These are phyloP conservation scores for Stemphylium lycopersici DNA, from an alignment of 2,329 filamentous ascomycete species.

Conservation along the genomic window DNA sequence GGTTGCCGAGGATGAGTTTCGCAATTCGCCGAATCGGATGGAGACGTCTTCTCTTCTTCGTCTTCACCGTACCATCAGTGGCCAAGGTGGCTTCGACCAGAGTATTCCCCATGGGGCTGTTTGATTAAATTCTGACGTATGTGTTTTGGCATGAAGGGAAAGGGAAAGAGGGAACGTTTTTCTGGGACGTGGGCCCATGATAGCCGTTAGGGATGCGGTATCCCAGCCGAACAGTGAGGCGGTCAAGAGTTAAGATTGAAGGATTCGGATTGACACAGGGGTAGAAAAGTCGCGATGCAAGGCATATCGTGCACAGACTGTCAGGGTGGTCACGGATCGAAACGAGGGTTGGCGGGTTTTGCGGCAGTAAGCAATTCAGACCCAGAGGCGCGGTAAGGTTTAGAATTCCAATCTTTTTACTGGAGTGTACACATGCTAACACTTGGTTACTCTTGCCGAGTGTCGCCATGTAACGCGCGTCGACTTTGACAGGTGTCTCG, in stretches of 20 bases:
- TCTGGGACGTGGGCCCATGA: constrained; percentile 8
- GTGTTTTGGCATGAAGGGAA: constrained; percentile 1
- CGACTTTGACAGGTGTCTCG: neutral
- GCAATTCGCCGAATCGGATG: constrained; percentile 15
- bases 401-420: neutral
- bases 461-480: constrained; percentile 1
- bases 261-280: constrained; percentile 6
- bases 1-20: constrained; percentile 6
- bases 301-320: constrained; percentile 7
- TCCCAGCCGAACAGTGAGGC: constrained; percentile 6
- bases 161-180: constrained; percentile 4
- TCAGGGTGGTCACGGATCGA: constrained; percentile 5
- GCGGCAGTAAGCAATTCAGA: constrained; percentile 4
- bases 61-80: neutral
- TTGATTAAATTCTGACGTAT: constrained; percentile 1
- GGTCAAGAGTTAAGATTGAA: constrained; percentile 14
- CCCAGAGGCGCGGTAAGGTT: neutral
- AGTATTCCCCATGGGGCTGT: constrained; percentile 13
- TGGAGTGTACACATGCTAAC: neutral
- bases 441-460: neutral
- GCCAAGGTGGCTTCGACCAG: constrained; percentile 2
- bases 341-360: constrained; percentile 8
- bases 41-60: constrained; percentile 9
- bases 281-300: constrained; percentile 6
- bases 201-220: constrained; percentile 7